These are phyloP conservation scores for Beauveria scarabaeidicola DNA, from an alignment of 2,329 filamentous ascomycete species.

Conservation along the genomic window DNA sequence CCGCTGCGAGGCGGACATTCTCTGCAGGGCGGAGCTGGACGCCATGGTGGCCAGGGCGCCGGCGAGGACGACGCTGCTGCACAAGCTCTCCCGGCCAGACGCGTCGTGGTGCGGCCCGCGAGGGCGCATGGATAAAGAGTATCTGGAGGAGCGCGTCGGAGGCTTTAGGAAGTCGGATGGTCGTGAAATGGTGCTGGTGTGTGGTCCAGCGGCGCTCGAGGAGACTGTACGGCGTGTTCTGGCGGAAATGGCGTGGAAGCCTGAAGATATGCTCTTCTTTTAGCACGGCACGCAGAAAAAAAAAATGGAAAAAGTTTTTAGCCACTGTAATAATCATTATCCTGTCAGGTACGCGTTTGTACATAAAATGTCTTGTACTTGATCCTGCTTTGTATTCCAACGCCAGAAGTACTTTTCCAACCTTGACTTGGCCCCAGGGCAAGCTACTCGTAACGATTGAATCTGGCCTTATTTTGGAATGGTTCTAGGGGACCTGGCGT, in stretches of 20 bases:
- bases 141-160: constrained; percentile 53
- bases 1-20: constrained; percentile 67
- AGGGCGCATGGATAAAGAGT: constrained; percentile 55
- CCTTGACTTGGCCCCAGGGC: background rate
- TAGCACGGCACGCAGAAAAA: constrained; percentile 27
- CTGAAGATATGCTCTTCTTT: constrained; percentile 69
- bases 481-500: background rate
- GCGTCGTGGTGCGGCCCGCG: constrained; percentile 58
- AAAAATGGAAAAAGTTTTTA: background rate
- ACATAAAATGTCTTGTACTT: background rate
- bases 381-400: background rate
- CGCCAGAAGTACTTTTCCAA: background rate
- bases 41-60: constrained; percentile 43
- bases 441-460: background rate
- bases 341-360: background rate
- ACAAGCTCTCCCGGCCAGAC: constrained; percentile 58
- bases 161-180: constrained; percentile 26
- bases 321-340: background rate
- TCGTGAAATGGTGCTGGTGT: constrained; percentile 63
- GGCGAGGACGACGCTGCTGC: constrained; percentile 53
- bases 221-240: constrained; percentile 50
- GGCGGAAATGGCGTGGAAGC: constrained; percentile 56
- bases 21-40: constrained; percentile 68
- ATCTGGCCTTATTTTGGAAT: background rate
- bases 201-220: constrained; percentile 70